Evolutionary conservation across 2,329 filamentous ascomycete species (phyloP).

Genomic region (Ascocoryne sarcoides): DNA sequence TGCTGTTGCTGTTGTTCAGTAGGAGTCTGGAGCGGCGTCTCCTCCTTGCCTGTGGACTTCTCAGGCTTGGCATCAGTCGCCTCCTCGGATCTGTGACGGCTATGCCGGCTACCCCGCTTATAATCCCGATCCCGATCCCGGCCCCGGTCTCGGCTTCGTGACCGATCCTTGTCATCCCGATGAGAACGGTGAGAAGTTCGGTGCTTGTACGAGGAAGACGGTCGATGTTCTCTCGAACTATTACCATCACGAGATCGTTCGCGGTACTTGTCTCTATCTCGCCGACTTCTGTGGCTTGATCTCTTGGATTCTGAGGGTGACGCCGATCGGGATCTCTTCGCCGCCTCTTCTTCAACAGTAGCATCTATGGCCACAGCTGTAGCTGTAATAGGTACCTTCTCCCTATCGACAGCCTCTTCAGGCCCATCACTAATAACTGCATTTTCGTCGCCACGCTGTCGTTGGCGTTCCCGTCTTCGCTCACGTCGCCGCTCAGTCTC

Average conservation of each 20-base stretch:
- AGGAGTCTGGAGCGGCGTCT: constrained; percentile 9
- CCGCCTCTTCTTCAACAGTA: constrained; percentile 36
- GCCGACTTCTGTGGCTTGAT: constrained; percentile 51
- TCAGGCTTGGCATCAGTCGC: constrained; percentile 1
- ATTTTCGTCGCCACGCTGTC: constrained; percentile 22
- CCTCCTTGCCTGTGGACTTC: constrained; percentile 7
- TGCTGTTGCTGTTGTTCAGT: constrained; percentile 9
- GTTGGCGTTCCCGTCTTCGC: constrained; percentile 23
- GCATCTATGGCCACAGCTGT: too few species aligned
- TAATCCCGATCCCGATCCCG: constrained; percentile 32
- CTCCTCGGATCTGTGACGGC: constrained; percentile 18
- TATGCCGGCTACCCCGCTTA: constrained; percentile 30
- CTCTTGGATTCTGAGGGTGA: constrained; percentile 52
- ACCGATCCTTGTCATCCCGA: constrained; percentile 33
- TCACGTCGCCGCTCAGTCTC: constrained; percentile 26
- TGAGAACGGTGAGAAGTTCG: constrained; percentile 43
- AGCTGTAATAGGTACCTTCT: too few species aligned
- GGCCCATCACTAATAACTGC: constrained; percentile 13
- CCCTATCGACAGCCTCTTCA: constrained; percentile 15
- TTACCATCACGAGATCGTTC: constrained; percentile 31
- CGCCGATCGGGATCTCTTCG: constrained; percentile 53
- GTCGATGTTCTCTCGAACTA: constrained; percentile 36
- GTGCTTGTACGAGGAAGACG: constrained; percentile 29
- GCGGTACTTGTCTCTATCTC: constrained; percentile 45
- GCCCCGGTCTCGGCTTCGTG: constrained; percentile 39